Evolutionary conservation across 139 green algal genomes (phyloP), one percentile per base, ranked within the genome.

Genomic region (Diplosphaera chodatii): DNA sequence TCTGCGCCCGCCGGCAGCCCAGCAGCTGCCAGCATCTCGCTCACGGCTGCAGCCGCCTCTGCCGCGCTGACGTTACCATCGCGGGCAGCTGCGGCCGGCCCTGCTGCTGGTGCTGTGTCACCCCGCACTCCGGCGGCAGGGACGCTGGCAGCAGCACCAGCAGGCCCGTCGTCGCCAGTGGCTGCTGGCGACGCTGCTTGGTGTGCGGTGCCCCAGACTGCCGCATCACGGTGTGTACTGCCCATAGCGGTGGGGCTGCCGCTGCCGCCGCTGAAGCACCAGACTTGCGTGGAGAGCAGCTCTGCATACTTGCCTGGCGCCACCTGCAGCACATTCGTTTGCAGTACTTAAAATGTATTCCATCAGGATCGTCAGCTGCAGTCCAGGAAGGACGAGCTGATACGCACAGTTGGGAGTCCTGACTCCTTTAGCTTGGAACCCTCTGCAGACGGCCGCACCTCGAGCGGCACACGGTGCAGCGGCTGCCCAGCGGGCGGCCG

Each of bases 21-120:
- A 15, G 85, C 88, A 5, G 84, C 80, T 2, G 66, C 68, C 75
- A 93, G 68, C 80, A 93, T 82, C 28, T 93, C 83, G 1, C 63
- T 48, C 56, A 93, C 82, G 16, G 86, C 86, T 8, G 67, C 40
- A 18, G 80, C 75, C 40, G 90, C 67, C 80, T 91, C 80, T 1
- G 33, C 64, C 0, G 82, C 28, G 16, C 69, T 48, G 6, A 85
- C 82, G 34, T n/a, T 25, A 16, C 56, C 66, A 1, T 34, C 32
- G 31, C 40, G 30, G 68, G 23, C 28, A 8, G 41, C 41, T 28
- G 20, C 59, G 20, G n/a, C 28, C 3, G 62, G 37, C 37, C 37
- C 6, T 48, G 37, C 37, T 48, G 37, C 25, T n/a, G n/a, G n/a
- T n/a, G n/a, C n/a, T n/a, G n/a, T n/a, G n/a, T n/a, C n/a, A n/a